These are phyloP conservation scores for Ganoderma lucidum DNA, from an alignment of 1,284 basidiomycete species.

Conservation along the genomic window DNA sequence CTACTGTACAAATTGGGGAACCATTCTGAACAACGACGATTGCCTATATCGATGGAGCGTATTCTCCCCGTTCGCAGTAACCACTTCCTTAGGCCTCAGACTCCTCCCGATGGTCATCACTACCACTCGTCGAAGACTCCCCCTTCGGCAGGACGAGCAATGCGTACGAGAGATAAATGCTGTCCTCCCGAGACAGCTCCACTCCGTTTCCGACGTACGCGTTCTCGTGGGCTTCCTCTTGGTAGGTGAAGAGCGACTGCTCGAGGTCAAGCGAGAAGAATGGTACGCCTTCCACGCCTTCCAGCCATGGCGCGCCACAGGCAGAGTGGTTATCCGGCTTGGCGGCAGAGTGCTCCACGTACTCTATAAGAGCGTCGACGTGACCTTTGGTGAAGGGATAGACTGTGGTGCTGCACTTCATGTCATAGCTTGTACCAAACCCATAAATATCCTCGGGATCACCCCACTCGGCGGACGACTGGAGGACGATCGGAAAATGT, in stretches of 20 bases:
- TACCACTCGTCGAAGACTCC: background rate
- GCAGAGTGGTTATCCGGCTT: background rate
- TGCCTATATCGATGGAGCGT: background rate
- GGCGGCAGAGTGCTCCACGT: background rate
- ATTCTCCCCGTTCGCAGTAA: background rate
- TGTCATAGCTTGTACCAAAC: background rate
- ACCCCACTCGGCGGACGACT: slow-evolving; percentile 16
- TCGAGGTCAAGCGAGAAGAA: slow-evolving; percentile 37
- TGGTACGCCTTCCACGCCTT: slow-evolving; percentile 32
- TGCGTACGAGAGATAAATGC: slow-evolving; percentile 44
- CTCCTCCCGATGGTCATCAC: background rate
- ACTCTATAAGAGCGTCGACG: slow-evolving; percentile 31
- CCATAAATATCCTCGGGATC: slow-evolving; percentile 4
- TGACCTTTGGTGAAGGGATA: slow-evolving; percentile 40
- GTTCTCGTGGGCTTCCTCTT: slow-evolving; percentile 21
- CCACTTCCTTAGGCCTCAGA: background rate
- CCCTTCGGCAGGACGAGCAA: background rate
- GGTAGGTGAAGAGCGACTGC: slow-evolving; percentile 28
- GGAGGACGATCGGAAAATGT: slow-evolving; percentile 39
- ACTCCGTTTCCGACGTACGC: slow-evolving; percentile 41
- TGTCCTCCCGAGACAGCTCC: slow-evolving; percentile 36
- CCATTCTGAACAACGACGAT: background rate
- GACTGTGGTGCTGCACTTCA: slow-evolving; percentile 25
- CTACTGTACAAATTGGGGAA: background rate
- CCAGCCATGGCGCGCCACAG: slow-evolving; percentile 24